These are phyloP conservation scores for Penicillium sp. DNA, from an alignment of 2,329 filamentous ascomycete species.

Conservation along the genomic window DNA sequence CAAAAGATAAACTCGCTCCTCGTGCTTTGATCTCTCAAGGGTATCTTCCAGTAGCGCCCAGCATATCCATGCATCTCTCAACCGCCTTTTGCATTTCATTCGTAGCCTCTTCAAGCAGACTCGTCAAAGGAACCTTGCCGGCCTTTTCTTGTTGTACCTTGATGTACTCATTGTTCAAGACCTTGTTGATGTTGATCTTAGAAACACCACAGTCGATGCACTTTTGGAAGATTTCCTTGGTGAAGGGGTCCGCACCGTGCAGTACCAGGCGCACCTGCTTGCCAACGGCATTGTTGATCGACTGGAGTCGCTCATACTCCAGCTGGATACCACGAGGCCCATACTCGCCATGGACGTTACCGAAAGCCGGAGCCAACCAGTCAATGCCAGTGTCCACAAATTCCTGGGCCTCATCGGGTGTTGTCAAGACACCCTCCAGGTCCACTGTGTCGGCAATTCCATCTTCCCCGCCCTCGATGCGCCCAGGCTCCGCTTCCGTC, in stretches of 20 bases:
- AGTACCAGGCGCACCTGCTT: constrained; percentile 60
- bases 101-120: constrained; percentile 61
- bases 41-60: constrained; percentile 49
- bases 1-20: neutral
- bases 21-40: constrained; percentile 18
- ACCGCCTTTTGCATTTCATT: constrained; percentile 61
- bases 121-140: constrained; percentile 59
- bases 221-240: constrained; percentile 59
- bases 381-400: constrained; percentile 76
- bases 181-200: constrained; percentile 66
- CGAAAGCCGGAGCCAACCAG: constrained; percentile 75
- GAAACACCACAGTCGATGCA: constrained; percentile 62
- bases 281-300: constrained; percentile 57
- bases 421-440: constrained; percentile 69
- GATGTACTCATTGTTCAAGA: constrained; percentile 60
- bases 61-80: constrained; percentile 62
- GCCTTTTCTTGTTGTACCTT: constrained; percentile 56
- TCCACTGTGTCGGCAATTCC: constrained; percentile 72
- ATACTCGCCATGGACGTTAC: constrained; percentile 78
- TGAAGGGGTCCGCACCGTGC: constrained; percentile 65
- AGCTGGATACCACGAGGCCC: constrained; percentile 67
- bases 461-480: constrained; percentile 76
- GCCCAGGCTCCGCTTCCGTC: constrained; percentile 73
- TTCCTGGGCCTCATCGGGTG: constrained; percentile 70
- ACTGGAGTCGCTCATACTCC: constrained; percentile 62